Conservation (phyloP, 2,329 filamentous ascomycete species). For the Claviceps monticola region DNA sequence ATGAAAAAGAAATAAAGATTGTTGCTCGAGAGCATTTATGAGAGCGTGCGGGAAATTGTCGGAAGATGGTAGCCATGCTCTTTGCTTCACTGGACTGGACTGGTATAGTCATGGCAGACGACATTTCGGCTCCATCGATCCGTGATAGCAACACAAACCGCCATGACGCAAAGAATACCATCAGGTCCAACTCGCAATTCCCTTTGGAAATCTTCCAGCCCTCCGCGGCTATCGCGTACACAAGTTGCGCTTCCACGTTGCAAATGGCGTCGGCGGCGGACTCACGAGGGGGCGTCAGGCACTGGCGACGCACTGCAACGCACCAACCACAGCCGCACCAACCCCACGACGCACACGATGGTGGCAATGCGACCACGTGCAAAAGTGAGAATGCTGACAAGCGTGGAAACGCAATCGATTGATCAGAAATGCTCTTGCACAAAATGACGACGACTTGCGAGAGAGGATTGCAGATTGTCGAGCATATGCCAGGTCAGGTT, state of each 20-base stretch:
- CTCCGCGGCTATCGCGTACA: no score
- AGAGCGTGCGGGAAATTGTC: neutral
- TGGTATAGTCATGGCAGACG: neutral
- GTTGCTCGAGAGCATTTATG: neutral
- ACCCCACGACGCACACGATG: conserved; percentile 2
- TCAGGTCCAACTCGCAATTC: neutral
- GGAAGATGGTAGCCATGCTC: neutral
- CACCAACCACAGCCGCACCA: neutral
- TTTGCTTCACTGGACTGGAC: neutral
- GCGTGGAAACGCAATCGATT: neutral
- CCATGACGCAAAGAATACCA: neutral
- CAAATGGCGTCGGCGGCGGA: conserved; percentile 8
- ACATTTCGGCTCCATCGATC: neutral
- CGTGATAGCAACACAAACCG: neutral
- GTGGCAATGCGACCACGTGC: conserved; percentile 2
- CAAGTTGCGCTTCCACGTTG: neutral
- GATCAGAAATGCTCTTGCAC: neutral
- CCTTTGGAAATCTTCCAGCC: no score
- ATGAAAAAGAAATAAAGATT: neutral
- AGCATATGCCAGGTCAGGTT: neutral
- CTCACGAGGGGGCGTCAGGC: conserved; percentile 9
- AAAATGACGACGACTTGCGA: neutral
- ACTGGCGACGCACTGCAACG: conserved; percentile 3
- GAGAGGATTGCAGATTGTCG: neutral
- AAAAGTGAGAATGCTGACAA: neutral